Evolutionary conservation across 345 rosid genomes (phyloP).

Genomic region (Noccaea caerulescens): DNA sequence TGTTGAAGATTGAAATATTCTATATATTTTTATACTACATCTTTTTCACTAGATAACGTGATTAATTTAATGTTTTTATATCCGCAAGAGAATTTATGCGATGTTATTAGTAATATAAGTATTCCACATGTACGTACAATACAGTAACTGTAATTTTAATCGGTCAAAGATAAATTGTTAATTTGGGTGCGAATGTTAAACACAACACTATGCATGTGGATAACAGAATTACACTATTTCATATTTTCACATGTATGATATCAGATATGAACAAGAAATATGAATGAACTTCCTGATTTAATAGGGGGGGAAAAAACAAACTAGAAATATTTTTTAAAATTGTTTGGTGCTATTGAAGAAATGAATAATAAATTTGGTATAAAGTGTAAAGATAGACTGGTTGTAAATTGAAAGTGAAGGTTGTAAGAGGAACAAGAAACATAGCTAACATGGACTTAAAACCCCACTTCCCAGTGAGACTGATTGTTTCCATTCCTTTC

Average conservation of each 20-base stretch:
- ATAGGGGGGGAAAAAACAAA: neutral
- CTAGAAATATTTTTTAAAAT: neutral
- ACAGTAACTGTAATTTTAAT: neutral
- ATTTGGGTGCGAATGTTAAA: neutral
- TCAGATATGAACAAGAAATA: neutral
- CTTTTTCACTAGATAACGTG: neutral
- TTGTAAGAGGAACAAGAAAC: slow-evolving; percentile 42
- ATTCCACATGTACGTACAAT: neutral
- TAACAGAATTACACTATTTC: neutral
- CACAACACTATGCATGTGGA: neutral
- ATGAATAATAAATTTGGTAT: slow-evolving; percentile 19
- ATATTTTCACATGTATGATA: neutral
- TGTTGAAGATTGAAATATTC: neutral
- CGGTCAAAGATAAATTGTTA: neutral
- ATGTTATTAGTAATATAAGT: neutral
- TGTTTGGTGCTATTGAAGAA: slow-evolving; percentile 9
- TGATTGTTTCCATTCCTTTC: slow-evolving; percentile 28
- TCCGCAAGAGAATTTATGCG: neutral
- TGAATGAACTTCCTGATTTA: no score
- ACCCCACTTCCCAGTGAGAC: slow-evolving; percentile 36
- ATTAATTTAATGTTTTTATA: neutral
- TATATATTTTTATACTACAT: no score
- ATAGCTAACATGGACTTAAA: slow-evolving; percentile 39
- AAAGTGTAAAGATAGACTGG: slow-evolving; percentile 22
- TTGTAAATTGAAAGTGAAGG: slow-evolving; percentile 34